Conservation (phyloP, 2,329 filamentous ascomycete species). For the Aspergillus novoparasiticus region DNA sequence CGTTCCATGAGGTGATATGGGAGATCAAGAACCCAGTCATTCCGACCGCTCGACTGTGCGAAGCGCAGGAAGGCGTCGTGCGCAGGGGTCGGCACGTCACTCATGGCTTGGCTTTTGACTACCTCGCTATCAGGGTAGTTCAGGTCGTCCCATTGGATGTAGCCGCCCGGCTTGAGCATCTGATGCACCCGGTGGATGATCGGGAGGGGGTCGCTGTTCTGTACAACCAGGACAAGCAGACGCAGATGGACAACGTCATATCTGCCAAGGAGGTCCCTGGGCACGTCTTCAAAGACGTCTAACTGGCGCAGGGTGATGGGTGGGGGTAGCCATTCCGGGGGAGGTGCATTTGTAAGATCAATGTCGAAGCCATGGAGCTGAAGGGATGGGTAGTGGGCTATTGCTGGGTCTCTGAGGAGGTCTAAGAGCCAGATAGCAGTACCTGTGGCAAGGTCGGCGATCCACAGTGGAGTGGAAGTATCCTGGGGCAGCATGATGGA, state of each 20-base stretch:
- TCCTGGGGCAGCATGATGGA: constrained; percentile 18
- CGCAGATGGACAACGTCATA: constrained; percentile 29
- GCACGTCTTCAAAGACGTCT: constrained; percentile 26
- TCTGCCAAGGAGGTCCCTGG: constrained; percentile 18
- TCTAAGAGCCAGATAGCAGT: constrained; percentile 32
- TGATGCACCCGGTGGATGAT: constrained; percentile 17
- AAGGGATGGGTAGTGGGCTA: constrained; percentile 12
- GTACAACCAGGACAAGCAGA: constrained; percentile 14
- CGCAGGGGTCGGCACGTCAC: constrained; percentile 10
- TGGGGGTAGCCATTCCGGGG: constrained; percentile 22
- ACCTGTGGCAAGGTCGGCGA: constrained; percentile 32
- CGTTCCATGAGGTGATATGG: background rate
- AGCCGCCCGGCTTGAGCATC: constrained; percentile 32
- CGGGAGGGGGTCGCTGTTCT: constrained; percentile 18
- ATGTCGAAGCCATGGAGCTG: constrained; percentile 29
- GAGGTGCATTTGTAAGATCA: constrained; percentile 26
- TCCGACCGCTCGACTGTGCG: constrained; percentile 21
- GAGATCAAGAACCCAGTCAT: constrained; percentile 24
- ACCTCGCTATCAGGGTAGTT: constrained; percentile 23
- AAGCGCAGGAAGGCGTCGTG: constrained; percentile 20
- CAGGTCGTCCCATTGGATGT: constrained; percentile 35
- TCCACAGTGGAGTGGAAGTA: background rate
- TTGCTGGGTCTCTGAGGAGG: constrained; percentile 17
- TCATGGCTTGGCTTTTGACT: constrained; percentile 12
- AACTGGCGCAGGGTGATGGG: constrained; percentile 16